A percentile compares a stretch with the other conserved stretches of the same genome.
Conservation (phyloP, 441 rosid genomes). For the Mallotus repandus region DNA sequence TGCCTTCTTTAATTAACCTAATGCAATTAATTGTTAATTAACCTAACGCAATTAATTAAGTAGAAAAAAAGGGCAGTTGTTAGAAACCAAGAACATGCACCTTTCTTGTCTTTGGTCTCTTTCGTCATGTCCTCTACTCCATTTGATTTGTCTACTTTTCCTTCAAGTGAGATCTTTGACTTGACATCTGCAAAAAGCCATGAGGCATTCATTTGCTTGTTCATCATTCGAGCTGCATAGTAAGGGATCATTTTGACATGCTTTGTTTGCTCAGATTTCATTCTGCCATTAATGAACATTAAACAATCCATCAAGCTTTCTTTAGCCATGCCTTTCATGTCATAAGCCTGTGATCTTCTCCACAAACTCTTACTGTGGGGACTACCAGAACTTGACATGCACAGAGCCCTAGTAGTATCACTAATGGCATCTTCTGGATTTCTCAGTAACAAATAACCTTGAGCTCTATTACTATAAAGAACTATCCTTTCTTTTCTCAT, state of each 20-base stretch:
- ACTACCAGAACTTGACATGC: conserved; percentile 40
- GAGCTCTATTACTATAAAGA: conserved; percentile 71
- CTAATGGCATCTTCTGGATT: conserved; percentile 62
- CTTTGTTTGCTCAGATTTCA: conserved; percentile 25
- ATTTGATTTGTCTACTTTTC: conserved; percentile 12
- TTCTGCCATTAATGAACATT: conserved; percentile 47
- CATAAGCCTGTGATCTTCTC: conserved; percentile 91
- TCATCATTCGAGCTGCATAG: conserved; percentile 64
- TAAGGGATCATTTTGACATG: conserved; percentile 45
- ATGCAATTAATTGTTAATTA: background rate
- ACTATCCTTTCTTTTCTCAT: conserved; percentile 58
- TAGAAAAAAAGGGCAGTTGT: background rate
- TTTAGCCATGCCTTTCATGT: conserved; percentile 60
- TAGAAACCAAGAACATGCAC: background rate
- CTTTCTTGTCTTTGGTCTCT: conserved; percentile 16
- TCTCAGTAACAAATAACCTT: conserved; percentile 50
- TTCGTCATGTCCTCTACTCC: conserved; percentile 20
- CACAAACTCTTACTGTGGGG: conserved; percentile 76
- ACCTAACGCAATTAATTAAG: background rate
- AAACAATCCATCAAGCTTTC: conserved; percentile 87
- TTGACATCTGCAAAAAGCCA: conserved; percentile 52
- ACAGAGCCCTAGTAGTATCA: conserved; percentile 74
- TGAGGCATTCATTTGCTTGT: conserved; percentile 71
- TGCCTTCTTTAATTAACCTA: background rate
- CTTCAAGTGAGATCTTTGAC: conserved; percentile 20